phyloP scores from a whole-genome alignment of 2,329 filamentous ascomycete genomes.

The Penicillium sp. region DNA sequence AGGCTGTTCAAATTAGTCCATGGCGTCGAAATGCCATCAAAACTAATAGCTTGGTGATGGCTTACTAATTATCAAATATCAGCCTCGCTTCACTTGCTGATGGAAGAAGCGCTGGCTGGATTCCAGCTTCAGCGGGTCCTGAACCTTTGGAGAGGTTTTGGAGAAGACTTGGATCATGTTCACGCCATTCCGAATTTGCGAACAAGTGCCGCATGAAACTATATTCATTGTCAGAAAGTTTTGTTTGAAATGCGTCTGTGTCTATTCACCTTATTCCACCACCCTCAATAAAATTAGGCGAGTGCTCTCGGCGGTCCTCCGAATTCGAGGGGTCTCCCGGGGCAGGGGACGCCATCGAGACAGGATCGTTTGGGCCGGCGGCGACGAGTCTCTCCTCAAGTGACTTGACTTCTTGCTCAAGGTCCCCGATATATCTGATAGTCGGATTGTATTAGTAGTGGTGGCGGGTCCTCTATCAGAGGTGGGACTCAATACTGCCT shows the following conservation, averaged over 20 bases:
- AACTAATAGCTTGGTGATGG: background rate
- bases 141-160: conserved; percentile 11
- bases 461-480: background rate
- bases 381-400: background rate
- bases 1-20: conserved; percentile 7
- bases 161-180: conserved; percentile 18
- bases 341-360: background rate
- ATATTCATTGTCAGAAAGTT: background rate
- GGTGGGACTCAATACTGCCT: conserved; percentile 14
- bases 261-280: conserved; percentile 17
- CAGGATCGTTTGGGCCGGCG: background rate
- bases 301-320: conserved; percentile 1
- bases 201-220: conserved; percentile 22
- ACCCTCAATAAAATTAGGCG: conserved; percentile 19
- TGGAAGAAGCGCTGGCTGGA: conserved; percentile 16
- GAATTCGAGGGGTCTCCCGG: no score
- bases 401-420: conserved; percentile 24
- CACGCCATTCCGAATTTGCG: conserved; percentile 18
- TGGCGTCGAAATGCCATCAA: no score
- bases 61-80: conserved; percentile 22
- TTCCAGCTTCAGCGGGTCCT: conserved; percentile 10
- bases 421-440: conserved; percentile 22
- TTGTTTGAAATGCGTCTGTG: background rate
- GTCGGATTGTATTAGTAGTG: no score
- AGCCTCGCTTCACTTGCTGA: conserved; percentile 5